Evolutionary conservation across 495 filamentous ascomycete species (phyloP), one percentile per base, ranked within the genome.

Genomic region (Penicillium desertorum): DNA sequence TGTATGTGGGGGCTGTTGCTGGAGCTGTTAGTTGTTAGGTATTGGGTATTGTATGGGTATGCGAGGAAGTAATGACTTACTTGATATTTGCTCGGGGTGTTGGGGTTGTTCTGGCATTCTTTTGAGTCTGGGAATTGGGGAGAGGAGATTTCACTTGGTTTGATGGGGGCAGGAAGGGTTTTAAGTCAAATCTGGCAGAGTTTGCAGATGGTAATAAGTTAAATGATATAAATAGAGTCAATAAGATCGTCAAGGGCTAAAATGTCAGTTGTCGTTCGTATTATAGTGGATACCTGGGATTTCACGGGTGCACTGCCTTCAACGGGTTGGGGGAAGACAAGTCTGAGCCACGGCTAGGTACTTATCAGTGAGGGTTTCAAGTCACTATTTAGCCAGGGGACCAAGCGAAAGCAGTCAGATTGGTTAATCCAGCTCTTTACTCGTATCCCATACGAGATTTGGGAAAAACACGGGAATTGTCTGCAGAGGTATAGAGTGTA

Each of bases 1-100:
- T 49, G 25, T 56, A 56, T 20, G 9, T 23, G 11, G 54, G 44
- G 3, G 32, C 25, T 27, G 23, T 45, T 48, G 45, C 54, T 56
- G 30, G 23, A 2, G 34, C 17, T 36, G 42, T 45, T 45, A 54
- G 30, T 16, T 54, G 42, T 45, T 45, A 54, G 30, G 10, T 54
- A 37, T 37, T 37, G 1, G 5, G 14, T 37, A n/a, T 3, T 37
- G 0, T 37, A 7, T 37, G 12, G 14, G 34, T 1, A n/a, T 37
- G 14, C 2, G 14, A 46, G 45, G 44, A 0, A 14, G 3, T 37
- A 2, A 27, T 29, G 5, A 23, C 42, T 7, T 45, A 54, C 52
- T 54, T 10, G 42, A 5, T 14, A 2, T 25, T 4, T 19, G 11
- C 47, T 27, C 22, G 1, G 25, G 34, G 20, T 37, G 49, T 27